Conservation (phyloP, 2,329 filamentous ascomycete species). For the Pseudogymnoascus sp. region DNA sequence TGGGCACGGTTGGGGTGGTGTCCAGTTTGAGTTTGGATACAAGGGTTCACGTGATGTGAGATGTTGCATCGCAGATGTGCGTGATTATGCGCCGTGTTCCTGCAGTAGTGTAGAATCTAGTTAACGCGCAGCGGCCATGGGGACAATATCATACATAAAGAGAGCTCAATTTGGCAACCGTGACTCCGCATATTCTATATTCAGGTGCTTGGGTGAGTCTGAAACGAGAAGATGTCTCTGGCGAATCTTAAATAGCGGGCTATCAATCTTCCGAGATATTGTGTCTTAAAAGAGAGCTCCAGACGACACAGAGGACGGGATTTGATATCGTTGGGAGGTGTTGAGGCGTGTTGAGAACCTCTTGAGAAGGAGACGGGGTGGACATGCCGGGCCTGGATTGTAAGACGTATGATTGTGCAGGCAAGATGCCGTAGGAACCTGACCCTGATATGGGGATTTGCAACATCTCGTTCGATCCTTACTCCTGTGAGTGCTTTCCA, state of each 20-base stretch:
- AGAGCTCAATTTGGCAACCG: background rate
- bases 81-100: background rate
- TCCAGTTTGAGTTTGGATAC: background rate
- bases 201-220: constrained; percentile 2
- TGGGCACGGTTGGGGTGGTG: background rate
- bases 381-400: background rate
- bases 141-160: background rate
- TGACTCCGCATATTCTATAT: background rate
- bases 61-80: background rate
- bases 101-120: background rate
- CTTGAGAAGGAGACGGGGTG: background rate
- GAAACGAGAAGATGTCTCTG: background rate
- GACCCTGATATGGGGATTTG: background rate
- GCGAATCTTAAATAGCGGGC: background rate
- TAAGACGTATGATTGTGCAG: background rate
- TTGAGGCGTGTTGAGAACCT: background rate
- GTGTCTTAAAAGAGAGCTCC: background rate
- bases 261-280: background rate
- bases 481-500: background rate
- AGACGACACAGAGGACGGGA: background rate
- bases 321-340: background rate
- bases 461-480: background rate
- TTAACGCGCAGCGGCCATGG: background rate
- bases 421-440: background rate
- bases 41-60: background rate